Evolutionary conservation across 2,329 filamentous ascomycete genomes (phyloP), one percentile per base, ranked within the genome.

Genomic region (Fusarium humuli): DNA sequence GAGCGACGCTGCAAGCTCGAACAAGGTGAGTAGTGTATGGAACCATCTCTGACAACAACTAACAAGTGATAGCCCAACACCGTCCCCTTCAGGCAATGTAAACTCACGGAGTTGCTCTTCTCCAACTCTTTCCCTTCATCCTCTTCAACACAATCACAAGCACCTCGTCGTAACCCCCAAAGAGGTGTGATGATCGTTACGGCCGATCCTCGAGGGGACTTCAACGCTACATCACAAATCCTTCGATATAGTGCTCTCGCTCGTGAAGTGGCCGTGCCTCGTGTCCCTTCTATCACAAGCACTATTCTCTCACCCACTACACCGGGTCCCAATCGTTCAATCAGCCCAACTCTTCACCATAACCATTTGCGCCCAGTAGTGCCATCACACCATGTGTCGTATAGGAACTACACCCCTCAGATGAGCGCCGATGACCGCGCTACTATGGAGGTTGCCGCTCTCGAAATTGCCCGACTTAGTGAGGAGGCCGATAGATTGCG

Each of bases 151-250:
- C 77, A 82, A 57, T 65, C 78, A 3, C 65, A 84, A 71, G 60
- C 71, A 16, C 77, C 79, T 13, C 83, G 86, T 16, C 88, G 90
- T 18, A 88, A 90, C 68, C 92, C 94, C 0, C 96, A 98, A 78
- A 94, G 92, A 75, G 94, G 91, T 2, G 90, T 97, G 74, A 98
- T 99, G 94, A 92, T 99, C 60, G 95, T 98, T 18, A 97, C 95
- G 0, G 96, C 95, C 5, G 95, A 99, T 76, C 93, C 96, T 0
- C 82, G 92, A 14, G 95, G 96, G 40, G 96, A 99, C 79, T 98
- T 94, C 83, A 98, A 98, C 77, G 94, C 96, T 14, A 99, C 96
- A 0, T 97, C 93, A 7, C 96, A 98, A 77, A 98, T 99, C 66
- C 85, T 99, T 3, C 91, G 95, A 20, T 99, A 99, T 81, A 96